Conservation (phyloP, 371 early-diverging fungal species). For the Mortierella sp. region DNA sequence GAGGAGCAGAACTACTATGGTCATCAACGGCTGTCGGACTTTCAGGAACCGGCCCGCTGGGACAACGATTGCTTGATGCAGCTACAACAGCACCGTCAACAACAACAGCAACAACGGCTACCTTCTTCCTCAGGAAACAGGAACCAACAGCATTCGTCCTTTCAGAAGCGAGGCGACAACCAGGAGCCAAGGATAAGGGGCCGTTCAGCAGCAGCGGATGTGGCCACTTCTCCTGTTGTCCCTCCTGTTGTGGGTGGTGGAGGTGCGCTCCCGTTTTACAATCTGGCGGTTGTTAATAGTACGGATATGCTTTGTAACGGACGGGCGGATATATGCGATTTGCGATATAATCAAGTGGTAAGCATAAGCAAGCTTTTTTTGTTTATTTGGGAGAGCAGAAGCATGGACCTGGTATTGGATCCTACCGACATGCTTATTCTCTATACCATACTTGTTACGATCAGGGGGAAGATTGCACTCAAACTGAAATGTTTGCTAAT, state of each 20-base stretch:
- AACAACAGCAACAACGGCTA: too few species aligned
- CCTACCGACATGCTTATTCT: too few species aligned
- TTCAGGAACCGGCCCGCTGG: not conserved
- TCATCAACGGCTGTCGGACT: too few species aligned
- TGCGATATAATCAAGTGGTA: conserved; percentile 56
- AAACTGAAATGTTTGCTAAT: not conserved
- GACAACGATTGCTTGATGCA: not conserved
- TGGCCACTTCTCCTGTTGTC: not conserved
- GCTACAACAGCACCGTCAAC: not conserved
- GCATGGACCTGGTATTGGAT: not conserved
- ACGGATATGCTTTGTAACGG: conserved; percentile 51
- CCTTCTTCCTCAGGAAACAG: not conserved
- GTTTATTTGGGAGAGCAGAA: not conserved
- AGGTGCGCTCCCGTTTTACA: not conserved
- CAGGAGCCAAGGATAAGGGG: not conserved
- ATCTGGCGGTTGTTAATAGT: conserved; percentile 31
- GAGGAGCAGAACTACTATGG: not conserved
- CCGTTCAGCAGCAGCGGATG: not conserved
- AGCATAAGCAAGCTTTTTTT: not conserved
- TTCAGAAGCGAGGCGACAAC: not conserved
- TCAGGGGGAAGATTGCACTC: too few species aligned
- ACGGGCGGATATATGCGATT: conserved; percentile 46
- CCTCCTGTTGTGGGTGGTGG: not conserved
- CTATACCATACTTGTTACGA: too few species aligned
- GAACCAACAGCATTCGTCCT: not conserved